Base-by-base conservation (phyloP, 257 asterid genomes). In the Gentiana dahurica region DNA sequence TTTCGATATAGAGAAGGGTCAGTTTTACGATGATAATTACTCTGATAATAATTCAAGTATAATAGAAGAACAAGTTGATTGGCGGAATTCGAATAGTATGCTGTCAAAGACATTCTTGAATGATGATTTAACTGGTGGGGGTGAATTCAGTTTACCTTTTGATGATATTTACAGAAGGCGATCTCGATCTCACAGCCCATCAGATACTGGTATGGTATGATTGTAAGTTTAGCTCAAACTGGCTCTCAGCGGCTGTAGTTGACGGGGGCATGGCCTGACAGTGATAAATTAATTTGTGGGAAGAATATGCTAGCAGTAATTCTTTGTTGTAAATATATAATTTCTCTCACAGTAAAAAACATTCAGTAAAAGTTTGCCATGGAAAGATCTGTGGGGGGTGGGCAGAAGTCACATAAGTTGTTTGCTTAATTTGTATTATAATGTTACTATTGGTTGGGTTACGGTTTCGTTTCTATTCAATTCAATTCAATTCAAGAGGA, bases 91-190 rank as follows among this genome's bases (percentile, higher is more conserved):
- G 4, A 72, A 79, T 58, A 75, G 79, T 15, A 2, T 41, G 46
- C 41, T 80, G 71, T 79, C 92, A 4, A 56, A 76, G 62, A 84
- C 89, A 24, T 80, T 80, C 71, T 71, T 69, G 77, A 81, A 81
- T 83, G 92, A 85, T 56, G 87, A 81, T 49, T 55, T 74, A n/a
- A 79, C 65, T 13, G 81, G 69, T 12, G 81, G 69, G n/a, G 90
- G 77, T 53, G 93, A 75, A 47, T 81, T 87, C 64, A 70, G 81
- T 51, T 87, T 84, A 54, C 95, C 95, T 1, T 90, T 90, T 60
- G 98, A 69, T 63, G 97, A 78, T 65, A 80, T 81, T 15, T 90
- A 84, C 53, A 45, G 75, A 57, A 69, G 68, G 34, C 78, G 64
- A 10, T 66, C 83, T 2, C 80, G 50, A 3, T 67, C 83, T 2